Conservation (phyloP, 345 rosid species). For the Geranium rotundifolium region DNA sequence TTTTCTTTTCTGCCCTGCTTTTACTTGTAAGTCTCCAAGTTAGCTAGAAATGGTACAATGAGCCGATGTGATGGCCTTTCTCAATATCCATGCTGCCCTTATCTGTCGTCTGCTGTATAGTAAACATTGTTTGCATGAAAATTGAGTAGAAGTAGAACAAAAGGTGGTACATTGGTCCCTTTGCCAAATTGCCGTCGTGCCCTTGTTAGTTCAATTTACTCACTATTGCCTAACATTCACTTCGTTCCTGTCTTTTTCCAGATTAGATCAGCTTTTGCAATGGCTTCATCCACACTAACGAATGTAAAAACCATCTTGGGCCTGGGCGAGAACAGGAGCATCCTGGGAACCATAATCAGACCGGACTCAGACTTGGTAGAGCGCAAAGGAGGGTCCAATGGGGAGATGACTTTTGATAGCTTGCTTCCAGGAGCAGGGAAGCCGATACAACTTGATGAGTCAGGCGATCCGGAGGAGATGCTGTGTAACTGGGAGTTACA, state of each 20-base stretch:
- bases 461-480: conserved; percentile 32
- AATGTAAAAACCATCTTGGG: conserved; percentile 45
- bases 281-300: conserved; percentile 69
- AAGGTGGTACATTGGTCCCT: no score
- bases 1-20: background rate
- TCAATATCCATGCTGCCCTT: no score
- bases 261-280: conserved; percentile 86
- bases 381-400: conserved; percentile 68
- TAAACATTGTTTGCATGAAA: no score
- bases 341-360: conserved; percentile 86
- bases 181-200: no score
- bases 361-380: conserved; percentile 57
- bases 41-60: no score
- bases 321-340: conserved; percentile 67
- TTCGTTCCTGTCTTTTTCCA: conserved; percentile 18
- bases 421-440: conserved; percentile 86
- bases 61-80: no score
- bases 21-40: no score
- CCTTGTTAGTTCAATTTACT: no score
- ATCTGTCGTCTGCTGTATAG: no score
- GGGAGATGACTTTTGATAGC: conserved; percentile 53
- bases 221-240: no score
- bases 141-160: no score
- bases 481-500: conserved; percentile 67
- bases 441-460: conserved; percentile 26